phyloP scores from a whole-genome alignment of 345 rosid species.

The Populus tremula region DNA sequence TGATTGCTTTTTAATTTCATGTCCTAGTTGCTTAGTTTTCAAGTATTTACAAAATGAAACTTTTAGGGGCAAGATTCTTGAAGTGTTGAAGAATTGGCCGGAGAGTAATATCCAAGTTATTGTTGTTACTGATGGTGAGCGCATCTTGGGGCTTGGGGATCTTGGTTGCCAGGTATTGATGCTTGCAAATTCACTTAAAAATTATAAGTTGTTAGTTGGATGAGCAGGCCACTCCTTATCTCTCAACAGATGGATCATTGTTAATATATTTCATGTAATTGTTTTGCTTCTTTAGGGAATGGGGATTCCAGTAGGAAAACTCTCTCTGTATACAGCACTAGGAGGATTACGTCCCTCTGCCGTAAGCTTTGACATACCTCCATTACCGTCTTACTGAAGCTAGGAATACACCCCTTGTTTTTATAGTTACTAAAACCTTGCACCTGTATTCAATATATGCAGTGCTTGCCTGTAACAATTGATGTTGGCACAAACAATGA shows the following conservation, averaged over 20 bases:
- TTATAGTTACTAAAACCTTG: background rate
- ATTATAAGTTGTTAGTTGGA: background rate
- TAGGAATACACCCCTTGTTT: background rate
- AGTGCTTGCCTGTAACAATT: conserved; percentile 39
- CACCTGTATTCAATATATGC: background rate
- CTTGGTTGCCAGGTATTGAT: conserved; percentile 94
- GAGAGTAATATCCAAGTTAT: conserved; percentile 88
- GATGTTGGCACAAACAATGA: conserved; percentile 38
- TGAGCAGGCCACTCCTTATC: background rate
- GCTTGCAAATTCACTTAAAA: background rate
- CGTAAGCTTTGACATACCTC: conserved; percentile 14
- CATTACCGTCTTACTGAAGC: background rate
- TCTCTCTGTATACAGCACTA: conserved; percentile 32
- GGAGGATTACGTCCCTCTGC: conserved; percentile 38
- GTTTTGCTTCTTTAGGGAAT: conserved; percentile 25
- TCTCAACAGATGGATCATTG: background rate
- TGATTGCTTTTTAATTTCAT: background rate
- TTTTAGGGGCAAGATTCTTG: conserved; percentile 83
- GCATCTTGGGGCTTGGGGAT: conserved; percentile 93
- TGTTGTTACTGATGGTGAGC: conserved; percentile 97
- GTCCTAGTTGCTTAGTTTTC: conserved; percentile 7
- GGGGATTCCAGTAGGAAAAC: conserved; percentile 40
- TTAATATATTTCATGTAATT: background rate
- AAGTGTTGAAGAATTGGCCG: conserved; percentile 94
- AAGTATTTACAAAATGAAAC: conserved; percentile 10